Base-by-base conservation (phyloP, 2,329 filamentous ascomycete genomes). In the Fusarium robinianum region DNA sequence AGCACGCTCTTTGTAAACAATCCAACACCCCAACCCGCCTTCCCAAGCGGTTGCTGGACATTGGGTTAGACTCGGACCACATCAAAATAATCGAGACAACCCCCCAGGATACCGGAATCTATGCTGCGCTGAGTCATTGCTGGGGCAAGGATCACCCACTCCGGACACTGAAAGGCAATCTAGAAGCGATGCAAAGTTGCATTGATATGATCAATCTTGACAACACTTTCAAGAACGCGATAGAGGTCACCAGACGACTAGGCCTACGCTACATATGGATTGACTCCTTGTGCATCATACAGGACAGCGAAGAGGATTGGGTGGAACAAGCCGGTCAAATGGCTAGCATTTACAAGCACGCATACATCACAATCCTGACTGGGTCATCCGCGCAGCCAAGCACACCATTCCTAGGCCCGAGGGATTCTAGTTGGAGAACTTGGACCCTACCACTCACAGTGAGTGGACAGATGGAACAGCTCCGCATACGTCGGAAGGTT, bases 251-350 rank as follows among this genome's bases (percentile, higher is more conserved):
- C 8, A 43, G 34, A 5, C 14, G 16, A 21, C 22, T 44, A 5
- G 23, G 18, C 1, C 18, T 34, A 8, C 3, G 17, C 3, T 24
- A 47, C 32, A 14, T 47, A 9, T 42, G 38, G 32, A 47, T 42
- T 9, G 38, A 47, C 14, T n/a, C 27, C 8, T 22, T 46, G 3
- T 46, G 36, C n/a, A 41, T 41, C 5, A 4, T 46, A 8, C 30
- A 47, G 23, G 38, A 34, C n/a, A 33, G 42, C 15, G 2, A 22
- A 3, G 21, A 36, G 3, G 32, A 47, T 9, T 42, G 38, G 44
- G n/a, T n/a, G n/a, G 39, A 42, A 9, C 39, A 42, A 18, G 39
- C 39, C 4, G 24, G 23, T 8, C 39, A 36, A 14, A 42, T 42
- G 39, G 39, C 39, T n/a, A 29, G 12, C 24, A 42, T 42, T 15